Base-by-base conservation (phyloP, 495 filamentous ascomycete genomes). In the Podospora australis region DNA sequence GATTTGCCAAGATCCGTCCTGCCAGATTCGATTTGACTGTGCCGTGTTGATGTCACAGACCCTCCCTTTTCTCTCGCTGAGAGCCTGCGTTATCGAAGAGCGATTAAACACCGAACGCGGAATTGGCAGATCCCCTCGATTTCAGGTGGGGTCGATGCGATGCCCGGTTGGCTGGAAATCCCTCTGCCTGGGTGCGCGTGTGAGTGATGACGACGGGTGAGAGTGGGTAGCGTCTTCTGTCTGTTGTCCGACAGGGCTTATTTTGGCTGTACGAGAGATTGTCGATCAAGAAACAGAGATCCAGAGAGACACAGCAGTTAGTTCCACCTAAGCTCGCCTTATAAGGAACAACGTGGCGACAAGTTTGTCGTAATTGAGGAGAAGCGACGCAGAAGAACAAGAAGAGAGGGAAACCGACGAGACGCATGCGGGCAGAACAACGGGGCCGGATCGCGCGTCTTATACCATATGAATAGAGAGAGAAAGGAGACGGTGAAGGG, bases 1-100 rank as follows among this genome's bases (percentile, higher is more conserved):
- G 17, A 16, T 4, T 16, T 42, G 20, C 11, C 39, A 23, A 42
- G 39, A 13, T 16, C 30, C 30, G 30, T 11, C 7, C 30, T 35
- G 17, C 30, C 30, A 35, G 30, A 35, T 35, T 35, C 30, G 30
- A 35, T 35, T 35, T 16, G 11, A n/a, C 19, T 42, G 19, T 42
- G 39, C 39, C 39, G 39, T 24, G 39, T 42, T 23, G 39, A 23
- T 42, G 39, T 22, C 39, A 42, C 39, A 7, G 39, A 9, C 39
- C 32, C 32, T n/a, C n/a, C n/a, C n/a, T n/a, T n/a, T n/a, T n/a
- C n/a, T n/a, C n/a, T n/a, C n/a, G n/a, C 30, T 35, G 30, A 2
- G 13, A 35, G 17, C 17, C 30, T 35, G 30, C 13, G 17, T 16
- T 11, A 35, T 35, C 30, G 30, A n/a, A n/a, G n/a, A n/a, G 30